These are phyloP conservation scores for Phytophthora agathidicida DNA, from an alignment of 352 stramenopile species.

Conservation along the genomic window DNA sequence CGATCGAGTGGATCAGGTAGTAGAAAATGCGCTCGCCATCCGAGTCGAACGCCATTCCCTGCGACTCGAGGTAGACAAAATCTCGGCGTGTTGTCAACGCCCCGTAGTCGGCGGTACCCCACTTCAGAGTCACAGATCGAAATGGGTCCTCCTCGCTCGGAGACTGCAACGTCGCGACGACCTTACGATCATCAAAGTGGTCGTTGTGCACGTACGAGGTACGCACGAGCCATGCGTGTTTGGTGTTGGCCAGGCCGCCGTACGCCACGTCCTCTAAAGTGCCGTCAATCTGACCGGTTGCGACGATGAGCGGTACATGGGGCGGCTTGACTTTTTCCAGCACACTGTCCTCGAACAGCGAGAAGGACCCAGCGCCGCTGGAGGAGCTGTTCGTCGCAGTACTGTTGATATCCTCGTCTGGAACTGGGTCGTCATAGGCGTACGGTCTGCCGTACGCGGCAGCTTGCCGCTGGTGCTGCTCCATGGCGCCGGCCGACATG, in stretches of 20 bases:
- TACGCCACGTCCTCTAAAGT: conserved; percentile 39
- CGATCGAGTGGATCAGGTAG: conserved; percentile 45
- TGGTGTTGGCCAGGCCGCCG: conserved; percentile 38
- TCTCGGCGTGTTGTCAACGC: conserved; percentile 42
- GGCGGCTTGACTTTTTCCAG: conserved; percentile 31
- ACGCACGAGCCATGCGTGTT: conserved; percentile 34
- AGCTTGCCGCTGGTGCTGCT: conserved; percentile 31
- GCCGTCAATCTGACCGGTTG: conserved; percentile 42
- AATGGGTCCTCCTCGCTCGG: conserved; percentile 50
- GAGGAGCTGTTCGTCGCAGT: conserved; percentile 35
- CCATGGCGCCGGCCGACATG: conserved; percentile 38
- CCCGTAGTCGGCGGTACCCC: conserved; percentile 32
- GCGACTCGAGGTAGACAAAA: conserved; percentile 44
- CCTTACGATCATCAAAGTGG: conserved; percentile 36
- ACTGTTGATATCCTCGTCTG: conserved; percentile 24
- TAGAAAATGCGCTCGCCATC: conserved; percentile 50
- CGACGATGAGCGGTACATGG: conserved; percentile 36
- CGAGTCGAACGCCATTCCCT: conserved; percentile 46
- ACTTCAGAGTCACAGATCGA: conserved; percentile 52
- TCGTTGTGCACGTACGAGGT: conserved; percentile 47
- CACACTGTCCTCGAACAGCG: conserved; percentile 37
- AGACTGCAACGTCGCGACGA: conserved; percentile 41
- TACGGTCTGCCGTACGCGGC: conserved; percentile 27
- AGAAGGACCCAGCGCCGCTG: conserved; percentile 41
- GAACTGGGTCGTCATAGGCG: conserved; percentile 26